These are phyloP conservation scores for Thalassiosira sp. DNA, from an alignment of 352 stramenopile species.

Conservation along the genomic window DNA sequence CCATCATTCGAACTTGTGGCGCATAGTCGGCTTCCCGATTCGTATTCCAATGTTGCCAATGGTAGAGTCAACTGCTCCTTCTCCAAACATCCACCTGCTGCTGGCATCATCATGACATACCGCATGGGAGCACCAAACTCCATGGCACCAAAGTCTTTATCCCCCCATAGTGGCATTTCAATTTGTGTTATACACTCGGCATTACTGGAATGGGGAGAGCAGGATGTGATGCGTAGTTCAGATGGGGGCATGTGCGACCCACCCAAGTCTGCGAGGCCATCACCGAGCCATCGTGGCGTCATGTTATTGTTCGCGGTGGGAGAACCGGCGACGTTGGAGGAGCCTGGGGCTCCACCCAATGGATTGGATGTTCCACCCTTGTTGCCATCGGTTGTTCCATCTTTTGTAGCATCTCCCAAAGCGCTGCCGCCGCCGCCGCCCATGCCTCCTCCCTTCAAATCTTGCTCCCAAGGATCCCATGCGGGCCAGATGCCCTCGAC, in stretches of 20 bases:
- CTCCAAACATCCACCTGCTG: not conserved
- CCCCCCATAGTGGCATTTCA: conserved; percentile 80
- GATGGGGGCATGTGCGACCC: conserved; percentile 74
- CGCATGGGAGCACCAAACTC: conserved; percentile 75
- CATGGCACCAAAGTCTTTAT: conserved; percentile 79
- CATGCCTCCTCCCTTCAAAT: conserved; percentile 19
- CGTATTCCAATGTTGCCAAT: conserved; percentile 39
- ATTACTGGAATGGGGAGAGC: conserved; percentile 24
- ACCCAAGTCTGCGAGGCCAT: conserved; percentile 66
- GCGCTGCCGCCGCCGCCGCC: conserved; percentile 18
- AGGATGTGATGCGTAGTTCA: conserved; percentile 72
- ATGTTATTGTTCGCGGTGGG: conserved; percentile 1
- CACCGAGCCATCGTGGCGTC: conserved; percentile 49
- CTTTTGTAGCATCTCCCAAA: not conserved
- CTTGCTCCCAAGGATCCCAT: conserved; percentile 73
- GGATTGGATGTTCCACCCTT: conserved; percentile 9
- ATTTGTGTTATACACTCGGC: conserved; percentile 58
- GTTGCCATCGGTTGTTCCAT: not conserved
- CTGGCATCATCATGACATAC: conserved; percentile 64
- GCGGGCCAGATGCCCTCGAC: conserved; percentile 77
- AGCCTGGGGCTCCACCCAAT: conserved; percentile 5
- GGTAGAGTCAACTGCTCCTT: conserved; percentile 4
- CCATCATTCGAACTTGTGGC: conserved; percentile 33
- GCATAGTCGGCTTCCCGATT: conserved; percentile 46
- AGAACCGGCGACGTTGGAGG: not conserved